Evolutionary conservation across 768 basidiomycete genomes (phyloP).

Genomic region (Russula sp.): DNA sequence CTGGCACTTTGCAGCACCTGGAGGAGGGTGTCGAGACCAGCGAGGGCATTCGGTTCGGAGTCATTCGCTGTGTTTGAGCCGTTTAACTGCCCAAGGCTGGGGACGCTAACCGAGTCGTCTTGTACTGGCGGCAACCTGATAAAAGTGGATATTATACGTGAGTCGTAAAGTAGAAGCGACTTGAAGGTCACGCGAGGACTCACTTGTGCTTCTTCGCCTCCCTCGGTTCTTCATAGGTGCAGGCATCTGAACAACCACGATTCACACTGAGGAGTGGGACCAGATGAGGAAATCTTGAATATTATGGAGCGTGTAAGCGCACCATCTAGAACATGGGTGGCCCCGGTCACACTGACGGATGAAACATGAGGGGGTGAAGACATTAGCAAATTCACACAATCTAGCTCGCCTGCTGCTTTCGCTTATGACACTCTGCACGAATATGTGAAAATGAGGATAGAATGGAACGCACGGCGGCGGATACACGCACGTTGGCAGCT

Average conservation of each 20-base stretch:
- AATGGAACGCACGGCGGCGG: not conserved
- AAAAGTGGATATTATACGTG: too few relatives aligned
- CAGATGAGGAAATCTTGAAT: not conserved
- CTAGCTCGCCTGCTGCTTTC: conserved; percentile 26
- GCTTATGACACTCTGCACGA: conserved; percentile 24
- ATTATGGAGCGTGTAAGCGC: not conserved
- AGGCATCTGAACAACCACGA: conserved; percentile 22
- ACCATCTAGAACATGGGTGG: conserved; percentile 27
- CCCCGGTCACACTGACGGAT: conserved; percentile 26
- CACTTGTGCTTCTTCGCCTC: conserved; percentile 20
- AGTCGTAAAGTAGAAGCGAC: not conserved
- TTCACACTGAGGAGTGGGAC: conserved; percentile 14
- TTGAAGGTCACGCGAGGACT: not conserved
- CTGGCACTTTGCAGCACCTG: conserved; percentile 21
- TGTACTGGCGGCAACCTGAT: not conserved
- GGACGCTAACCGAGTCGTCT: not conserved
- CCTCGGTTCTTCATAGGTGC: conserved; percentile 23
- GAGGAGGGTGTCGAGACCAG: conserved; percentile 24
- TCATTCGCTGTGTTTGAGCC: conserved; percentile 4
- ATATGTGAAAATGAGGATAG: not conserved
- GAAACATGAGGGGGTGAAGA: not conserved
- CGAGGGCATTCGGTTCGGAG: conserved; percentile 17
- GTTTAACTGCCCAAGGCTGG: conserved; percentile 4
- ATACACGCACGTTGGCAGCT: conserved; percentile 23
- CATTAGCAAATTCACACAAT: not conserved